Percentiles rank a stretch among this genome's conserved stretches.
Conservation (phyloP, 148 eudicot genomes). For the Diospyros lotus region DNA sequence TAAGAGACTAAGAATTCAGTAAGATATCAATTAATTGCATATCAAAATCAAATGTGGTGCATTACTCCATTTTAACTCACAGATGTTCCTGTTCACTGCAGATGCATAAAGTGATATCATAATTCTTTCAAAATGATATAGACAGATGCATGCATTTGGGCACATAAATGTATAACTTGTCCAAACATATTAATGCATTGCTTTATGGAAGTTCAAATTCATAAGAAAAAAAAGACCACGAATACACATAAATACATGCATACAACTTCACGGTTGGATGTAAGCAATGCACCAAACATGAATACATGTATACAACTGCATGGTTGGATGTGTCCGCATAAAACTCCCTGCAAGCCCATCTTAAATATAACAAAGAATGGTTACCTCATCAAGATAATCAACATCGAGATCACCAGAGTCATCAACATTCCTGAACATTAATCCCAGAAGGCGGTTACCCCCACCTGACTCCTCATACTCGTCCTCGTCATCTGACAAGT, state of each 20-base stretch:
- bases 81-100: neutral
- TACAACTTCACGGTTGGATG: too few relatives aligned
- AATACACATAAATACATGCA: too few relatives aligned
- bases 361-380: neutral
- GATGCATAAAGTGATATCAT: neutral
- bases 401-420: slow-evolving; percentile 89
- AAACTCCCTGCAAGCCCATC: neutral
- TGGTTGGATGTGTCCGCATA: too few relatives aligned
- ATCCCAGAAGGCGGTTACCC: slow-evolving; percentile 75
- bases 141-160: neutral
- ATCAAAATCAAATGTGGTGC: neutral
- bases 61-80: neutral
- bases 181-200: neutral
- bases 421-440: slow-evolving; percentile 97
- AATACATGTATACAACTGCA: too few relatives aligned
- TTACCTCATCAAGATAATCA: slow-evolving; percentile 95
- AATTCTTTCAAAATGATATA: too few relatives aligned
- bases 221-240: too few relatives aligned
- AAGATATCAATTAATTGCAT: neutral
- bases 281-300: too few relatives aligned
- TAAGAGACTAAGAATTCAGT: neutral
- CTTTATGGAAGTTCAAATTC: neutral
- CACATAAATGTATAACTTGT: neutral
- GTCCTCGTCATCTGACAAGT: slow-evolving; percentile 75
- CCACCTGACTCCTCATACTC: slow-evolving; percentile 77